Conservation (phyloP, 495 filamentous ascomycete genomes). For the Pseudoneurospora amorphoporcata region DNA sequence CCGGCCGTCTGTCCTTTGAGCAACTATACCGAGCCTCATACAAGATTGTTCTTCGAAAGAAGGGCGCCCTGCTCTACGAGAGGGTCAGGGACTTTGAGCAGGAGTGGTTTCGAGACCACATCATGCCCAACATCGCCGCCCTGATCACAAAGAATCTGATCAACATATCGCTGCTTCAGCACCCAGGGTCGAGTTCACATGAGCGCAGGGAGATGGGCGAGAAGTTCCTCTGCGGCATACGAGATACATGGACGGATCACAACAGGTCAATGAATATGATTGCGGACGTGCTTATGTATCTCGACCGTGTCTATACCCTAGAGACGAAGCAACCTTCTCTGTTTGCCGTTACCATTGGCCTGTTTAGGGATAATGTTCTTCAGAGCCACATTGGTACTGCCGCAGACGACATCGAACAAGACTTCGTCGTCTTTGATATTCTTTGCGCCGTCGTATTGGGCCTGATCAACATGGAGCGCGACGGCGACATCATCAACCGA, state of each 20-base stretch:
- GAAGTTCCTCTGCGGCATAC: constrained; percentile 67
- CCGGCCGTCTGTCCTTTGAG: constrained; percentile 85
- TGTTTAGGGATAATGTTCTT: constrained; percentile 80
- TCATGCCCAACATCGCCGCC: constrained; percentile 51
- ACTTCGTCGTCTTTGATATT: constrained; percentile 51
- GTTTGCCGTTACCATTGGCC: constrained; percentile 69
- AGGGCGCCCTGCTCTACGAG: constrained; percentile 75
- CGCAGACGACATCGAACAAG: constrained; percentile 14
- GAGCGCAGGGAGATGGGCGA: constrained; percentile 75
- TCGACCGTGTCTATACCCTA: constrained; percentile 73
- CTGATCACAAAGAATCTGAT: constrained; percentile 53
- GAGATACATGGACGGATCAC: constrained; percentile 76
- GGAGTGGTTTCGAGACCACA: constrained; percentile 60
- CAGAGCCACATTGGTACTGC: constrained; percentile 32
- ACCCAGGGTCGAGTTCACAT: constrained; percentile 48
- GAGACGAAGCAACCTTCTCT: constrained; percentile 69
- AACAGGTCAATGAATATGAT: constrained; percentile 93
- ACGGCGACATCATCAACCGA: constrained; percentile 82
- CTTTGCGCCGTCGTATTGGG: constrained; percentile 77
- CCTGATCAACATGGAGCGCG: constrained; percentile 83
- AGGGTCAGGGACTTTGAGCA: constrained; percentile 69
- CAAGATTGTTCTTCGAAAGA: constrained; percentile 81
- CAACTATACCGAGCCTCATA: constrained; percentile 94
- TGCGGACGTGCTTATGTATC: constrained; percentile 96
- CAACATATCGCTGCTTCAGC: constrained; percentile 33